A percentile compares a stretch with the other conserved stretches of the same genome.
Evolutionary conservation across 2,329 filamentous ascomycete genomes (phyloP).

Genomic region (Ceratocystis ficicola): DNA sequence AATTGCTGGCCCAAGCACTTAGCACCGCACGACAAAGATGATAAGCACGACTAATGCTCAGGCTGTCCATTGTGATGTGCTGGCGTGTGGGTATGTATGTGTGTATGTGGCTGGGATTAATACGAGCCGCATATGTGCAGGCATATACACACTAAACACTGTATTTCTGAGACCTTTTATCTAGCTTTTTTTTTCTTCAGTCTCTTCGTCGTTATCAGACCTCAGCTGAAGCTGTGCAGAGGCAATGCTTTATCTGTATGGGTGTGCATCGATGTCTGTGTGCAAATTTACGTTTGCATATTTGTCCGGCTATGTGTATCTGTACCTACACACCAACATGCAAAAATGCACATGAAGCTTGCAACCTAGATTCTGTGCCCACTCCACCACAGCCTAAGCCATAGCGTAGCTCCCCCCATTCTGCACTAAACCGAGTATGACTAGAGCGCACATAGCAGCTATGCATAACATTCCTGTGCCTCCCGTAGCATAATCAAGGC

Average conservation of each 20-base stretch:
- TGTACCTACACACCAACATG: neutral
- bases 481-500: neutral
- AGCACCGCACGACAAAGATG: neutral
- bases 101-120: neutral
- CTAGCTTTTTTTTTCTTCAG: neutral
- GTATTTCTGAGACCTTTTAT: neutral
- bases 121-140: neutral
- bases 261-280: neutral
- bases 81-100: no score
- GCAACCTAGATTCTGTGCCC: neutral
- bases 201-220: neutral
- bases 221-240: constrained; percentile 6
- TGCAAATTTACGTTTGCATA: neutral
- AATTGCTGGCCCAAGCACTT: neutral
- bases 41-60: no score
- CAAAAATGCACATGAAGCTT: neutral
- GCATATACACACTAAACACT: neutral
- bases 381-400: neutral
- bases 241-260: neutral
- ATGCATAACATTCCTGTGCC: neutral
- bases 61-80: no score
- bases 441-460: neutral
- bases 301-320: neutral
- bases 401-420: no score
- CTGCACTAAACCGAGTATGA: neutral